phyloP scores from a whole-genome alignment of 1,284 basidiomycete genomes.

The Inonotus hispidus region DNA sequence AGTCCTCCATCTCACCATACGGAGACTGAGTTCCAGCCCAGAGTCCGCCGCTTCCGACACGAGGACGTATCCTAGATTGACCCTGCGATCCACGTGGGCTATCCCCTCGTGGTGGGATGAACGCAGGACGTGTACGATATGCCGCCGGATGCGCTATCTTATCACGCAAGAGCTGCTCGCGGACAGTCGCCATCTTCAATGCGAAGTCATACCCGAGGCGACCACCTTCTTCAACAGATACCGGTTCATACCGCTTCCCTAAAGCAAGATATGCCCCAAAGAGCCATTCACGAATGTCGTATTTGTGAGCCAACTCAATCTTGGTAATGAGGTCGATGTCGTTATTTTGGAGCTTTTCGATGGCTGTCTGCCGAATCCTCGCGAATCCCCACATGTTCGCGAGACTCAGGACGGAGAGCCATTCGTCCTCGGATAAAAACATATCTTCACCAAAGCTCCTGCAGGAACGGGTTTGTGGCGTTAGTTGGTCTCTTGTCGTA shows the following conservation, averaged over 20 bases:
- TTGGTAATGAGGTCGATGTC: constrained; percentile 24
- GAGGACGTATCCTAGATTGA: not conserved
- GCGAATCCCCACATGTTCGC: constrained; percentile 25
- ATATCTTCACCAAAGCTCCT: constrained; percentile 22
- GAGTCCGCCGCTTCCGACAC: not conserved
- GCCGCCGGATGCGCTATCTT: constrained; percentile 16
- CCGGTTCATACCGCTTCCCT: constrained; percentile 22
- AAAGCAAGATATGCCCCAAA: constrained; percentile 22
- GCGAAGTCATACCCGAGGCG: constrained; percentile 23
- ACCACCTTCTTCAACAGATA: constrained; percentile 24
- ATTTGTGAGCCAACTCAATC: constrained; percentile 24
- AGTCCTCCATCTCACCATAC: constrained; percentile 12
- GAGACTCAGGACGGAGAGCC: constrained; percentile 27
- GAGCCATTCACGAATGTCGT: constrained; percentile 25
- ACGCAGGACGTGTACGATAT: constrained; percentile 3
- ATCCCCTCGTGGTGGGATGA: not conserved
- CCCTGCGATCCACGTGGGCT: constrained; percentile 1
- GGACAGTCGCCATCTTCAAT: constrained; percentile 15
- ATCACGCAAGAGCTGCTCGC: constrained; percentile 14
- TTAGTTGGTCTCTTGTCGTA: not conserved
- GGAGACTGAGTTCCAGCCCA: not conserved
- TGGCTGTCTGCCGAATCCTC: constrained; percentile 23
- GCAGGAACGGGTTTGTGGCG: not conserved
- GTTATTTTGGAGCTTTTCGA: constrained; percentile 23
- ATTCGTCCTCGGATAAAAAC: constrained; percentile 24